These are phyloP conservation scores for Paramecium octaurelia DNA, from an alignment of 73 alveolate genomes.

Conservation along the genomic window DNA sequence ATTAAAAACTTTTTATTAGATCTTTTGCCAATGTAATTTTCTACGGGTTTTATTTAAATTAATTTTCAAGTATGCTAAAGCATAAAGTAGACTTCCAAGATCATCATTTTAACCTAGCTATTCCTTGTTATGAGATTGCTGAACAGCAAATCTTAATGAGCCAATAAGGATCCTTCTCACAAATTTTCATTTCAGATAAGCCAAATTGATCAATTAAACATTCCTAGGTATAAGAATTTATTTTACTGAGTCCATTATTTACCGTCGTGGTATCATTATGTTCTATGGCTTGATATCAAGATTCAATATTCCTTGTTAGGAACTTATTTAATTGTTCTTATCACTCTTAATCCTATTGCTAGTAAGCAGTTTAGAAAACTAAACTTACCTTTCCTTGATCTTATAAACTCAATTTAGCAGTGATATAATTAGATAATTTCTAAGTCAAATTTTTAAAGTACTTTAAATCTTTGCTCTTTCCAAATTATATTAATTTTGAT, in stretches of 20 bases:
- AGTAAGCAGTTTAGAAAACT: neutral
- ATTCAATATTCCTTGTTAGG: neutral
- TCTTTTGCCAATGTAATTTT: neutral
- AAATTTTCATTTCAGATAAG: neutral
- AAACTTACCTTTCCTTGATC: neutral
- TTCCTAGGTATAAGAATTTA: neutral
- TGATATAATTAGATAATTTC: neutral
- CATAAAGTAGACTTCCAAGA: constrained; percentile 74
- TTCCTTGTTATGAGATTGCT: neutral
- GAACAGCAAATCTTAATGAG: neutral
- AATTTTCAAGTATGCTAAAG: constrained; percentile 69
- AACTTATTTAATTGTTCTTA: neutral
- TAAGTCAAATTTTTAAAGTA: neutral
- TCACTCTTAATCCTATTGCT: neutral
- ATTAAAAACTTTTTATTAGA: neutral
- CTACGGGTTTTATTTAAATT: neutral
- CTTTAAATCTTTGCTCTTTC: neutral
- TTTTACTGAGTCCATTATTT: neutral
- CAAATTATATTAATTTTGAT: neutral
- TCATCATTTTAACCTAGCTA: constrained; percentile 61
- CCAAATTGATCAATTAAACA: neutral
- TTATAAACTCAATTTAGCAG: neutral
- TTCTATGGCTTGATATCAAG: neutral
- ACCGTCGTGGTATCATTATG: neutral
- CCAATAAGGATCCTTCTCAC: neutral